phyloP scores from a whole-genome alignment of 208 protist species.

The Phytomonas serpens region DNA sequence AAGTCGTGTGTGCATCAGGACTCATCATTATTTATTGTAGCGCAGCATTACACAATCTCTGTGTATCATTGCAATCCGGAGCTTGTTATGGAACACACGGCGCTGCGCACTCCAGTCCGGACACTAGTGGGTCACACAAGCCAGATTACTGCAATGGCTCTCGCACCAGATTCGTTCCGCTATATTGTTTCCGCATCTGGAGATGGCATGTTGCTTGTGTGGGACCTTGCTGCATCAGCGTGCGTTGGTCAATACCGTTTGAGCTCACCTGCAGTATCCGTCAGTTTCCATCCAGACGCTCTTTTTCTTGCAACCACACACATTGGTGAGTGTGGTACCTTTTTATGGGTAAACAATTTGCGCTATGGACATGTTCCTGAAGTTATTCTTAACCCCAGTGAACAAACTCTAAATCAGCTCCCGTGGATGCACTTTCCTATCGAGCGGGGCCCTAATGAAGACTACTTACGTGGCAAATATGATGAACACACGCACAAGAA shows the following conservation, averaged over 20 bases:
- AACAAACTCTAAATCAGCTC: constrained; percentile 28
- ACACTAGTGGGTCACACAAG: constrained; percentile 66
- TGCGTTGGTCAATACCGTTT: constrained; percentile 86
- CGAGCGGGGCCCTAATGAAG: constrained; percentile 48
- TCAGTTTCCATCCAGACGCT: constrained; percentile 79
- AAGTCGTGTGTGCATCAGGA: constrained; percentile 66
- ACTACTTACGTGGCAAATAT: constrained; percentile 18
- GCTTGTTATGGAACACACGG: constrained; percentile 17
- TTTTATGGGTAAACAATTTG: constrained; percentile 85
- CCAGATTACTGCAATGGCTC: constrained; percentile 70
- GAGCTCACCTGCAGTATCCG: constrained; percentile 54
- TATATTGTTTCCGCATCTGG: constrained; percentile 67
- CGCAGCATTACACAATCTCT: constrained; percentile 60
- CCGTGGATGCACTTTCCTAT: constrained; percentile 76
- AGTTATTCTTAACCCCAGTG: constrained; percentile 45
- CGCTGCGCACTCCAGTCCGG: constrained; percentile 23
- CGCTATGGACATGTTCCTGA: constrained; percentile 85
- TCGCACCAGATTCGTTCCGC: constrained; percentile 64
- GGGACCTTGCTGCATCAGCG: constrained; percentile 72
- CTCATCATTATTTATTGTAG: constrained; percentile 65
- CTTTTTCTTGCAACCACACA: constrained; percentile 83
- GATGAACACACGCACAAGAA: constrained; percentile 12
- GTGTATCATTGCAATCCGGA: constrained; percentile 77
- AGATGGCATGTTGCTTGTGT: constrained; percentile 68
- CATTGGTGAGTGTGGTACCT: constrained; percentile 70